phyloP scores from a whole-genome alignment of 495 filamentous ascomycete species.

The Cairneyella variabilis region DNA sequence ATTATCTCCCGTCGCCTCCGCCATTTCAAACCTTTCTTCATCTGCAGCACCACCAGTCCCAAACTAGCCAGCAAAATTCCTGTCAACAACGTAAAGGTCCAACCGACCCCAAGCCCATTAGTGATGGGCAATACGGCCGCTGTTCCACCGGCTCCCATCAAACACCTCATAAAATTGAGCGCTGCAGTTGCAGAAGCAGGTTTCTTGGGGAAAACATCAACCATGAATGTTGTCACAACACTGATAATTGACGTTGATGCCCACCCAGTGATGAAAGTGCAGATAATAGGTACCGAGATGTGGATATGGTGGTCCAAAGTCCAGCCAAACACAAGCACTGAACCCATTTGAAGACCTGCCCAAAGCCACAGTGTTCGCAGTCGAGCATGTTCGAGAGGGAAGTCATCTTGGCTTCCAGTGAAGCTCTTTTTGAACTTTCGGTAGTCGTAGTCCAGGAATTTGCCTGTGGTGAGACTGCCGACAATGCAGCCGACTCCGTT shows the following conservation, averaged over 20 bases:
- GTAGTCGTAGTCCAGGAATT: constrained; percentile 48
- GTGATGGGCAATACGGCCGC: constrained; percentile 57
- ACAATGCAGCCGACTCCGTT: constrained; percentile 64
- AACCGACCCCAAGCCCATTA: constrained; percentile 53
- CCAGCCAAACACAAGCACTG: constrained; percentile 36
- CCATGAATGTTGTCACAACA: constrained; percentile 36
- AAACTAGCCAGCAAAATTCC: not conserved
- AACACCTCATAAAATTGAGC: constrained; percentile 58
- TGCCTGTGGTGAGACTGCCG: constrained; percentile 60
- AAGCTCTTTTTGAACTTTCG: constrained; percentile 34
- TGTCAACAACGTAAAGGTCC: constrained; percentile 61
- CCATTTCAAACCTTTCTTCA: not conserved
- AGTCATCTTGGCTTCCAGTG: constrained; percentile 28
- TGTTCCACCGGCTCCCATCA: constrained; percentile 59
- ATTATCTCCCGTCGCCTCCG: not conserved
- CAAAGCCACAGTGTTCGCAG: constrained; percentile 34
- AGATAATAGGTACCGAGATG: constrained; percentile 30
- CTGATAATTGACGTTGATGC: constrained; percentile 34
- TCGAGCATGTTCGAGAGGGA: constrained; percentile 36
- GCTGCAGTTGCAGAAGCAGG: constrained; percentile 57
- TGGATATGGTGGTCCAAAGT: constrained; percentile 28
- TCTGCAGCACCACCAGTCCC: not conserved
- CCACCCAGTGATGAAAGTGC: constrained; percentile 40
- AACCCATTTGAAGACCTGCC: constrained; percentile 30
- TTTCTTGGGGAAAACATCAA: constrained; percentile 35